Evolutionary conservation across 768 basidiomycete genomes (phyloP).

Genomic region (Gyrodon lividus): DNA sequence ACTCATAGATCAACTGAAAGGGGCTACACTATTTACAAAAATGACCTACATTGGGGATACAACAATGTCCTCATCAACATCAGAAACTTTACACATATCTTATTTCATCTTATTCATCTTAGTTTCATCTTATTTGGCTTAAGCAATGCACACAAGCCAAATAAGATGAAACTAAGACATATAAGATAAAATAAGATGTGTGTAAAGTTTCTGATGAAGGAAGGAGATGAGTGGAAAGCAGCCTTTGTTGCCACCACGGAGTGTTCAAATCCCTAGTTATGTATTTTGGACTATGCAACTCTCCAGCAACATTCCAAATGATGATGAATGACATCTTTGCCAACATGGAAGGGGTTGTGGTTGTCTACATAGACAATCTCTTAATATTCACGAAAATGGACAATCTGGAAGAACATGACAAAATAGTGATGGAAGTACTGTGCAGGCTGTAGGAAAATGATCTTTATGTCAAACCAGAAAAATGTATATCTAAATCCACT

Average conservation of each 20-base stretch:
- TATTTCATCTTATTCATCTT: too few relatives aligned
- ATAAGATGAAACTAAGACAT: too few relatives aligned
- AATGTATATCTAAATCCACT: constrained; percentile 32
- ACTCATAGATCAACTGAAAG: neutral
- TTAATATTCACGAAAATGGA: constrained; percentile 31
- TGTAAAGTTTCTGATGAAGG: too few relatives aligned
- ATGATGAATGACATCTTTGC: too few relatives aligned
- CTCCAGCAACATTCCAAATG: constrained; percentile 38
- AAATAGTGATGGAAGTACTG: constrained; percentile 23
- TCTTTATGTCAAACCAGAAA: constrained; percentile 38
- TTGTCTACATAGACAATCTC: constrained; percentile 47
- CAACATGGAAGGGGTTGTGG: constrained; percentile 35
- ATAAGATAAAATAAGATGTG: too few relatives aligned
- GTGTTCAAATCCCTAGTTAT: constrained; percentile 41
- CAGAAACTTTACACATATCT: too few relatives aligned
- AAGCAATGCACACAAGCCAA: too few relatives aligned
- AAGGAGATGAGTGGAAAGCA: constrained; percentile 44
- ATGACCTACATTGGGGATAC: constrained; percentile 8
- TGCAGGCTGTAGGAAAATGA: constrained; percentile 26
- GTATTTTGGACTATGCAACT: constrained; percentile 39
- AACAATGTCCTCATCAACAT: too few relatives aligned
- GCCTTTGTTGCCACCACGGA: constrained; percentile 36
- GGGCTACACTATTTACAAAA: neutral
- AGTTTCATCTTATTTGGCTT: too few relatives aligned
- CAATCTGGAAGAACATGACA: constrained; percentile 11